Base-by-base conservation (phyloP, 1,139 yeast genomes). In the Scheffersomyces titani region DNA sequence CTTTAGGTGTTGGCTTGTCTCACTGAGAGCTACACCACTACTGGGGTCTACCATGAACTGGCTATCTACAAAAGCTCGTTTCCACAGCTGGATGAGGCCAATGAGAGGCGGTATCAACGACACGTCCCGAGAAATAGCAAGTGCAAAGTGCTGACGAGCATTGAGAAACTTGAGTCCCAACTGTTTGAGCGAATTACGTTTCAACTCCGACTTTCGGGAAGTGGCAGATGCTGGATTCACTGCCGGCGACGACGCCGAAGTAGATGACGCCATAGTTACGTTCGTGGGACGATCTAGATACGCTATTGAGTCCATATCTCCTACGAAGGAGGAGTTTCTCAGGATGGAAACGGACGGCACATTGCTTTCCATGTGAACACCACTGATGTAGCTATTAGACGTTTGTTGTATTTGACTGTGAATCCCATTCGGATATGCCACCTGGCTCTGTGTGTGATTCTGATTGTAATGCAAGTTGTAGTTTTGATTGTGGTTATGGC, bases 91-190 rank as follows among this genome's bases (percentile, higher is more conserved):
- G 62, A 81, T 73, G 53, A 87, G 74, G 44, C 90, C 90, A 21
- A 84, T 65, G 11, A 87, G 66, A 6, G 90, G 84, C 0, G 92
- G 92, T 1, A 87, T 69, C 16, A 89, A 77, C 1, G 96, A 89
- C 22, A 90, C 74, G 64, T 90, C 96, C 59, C 96, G 76, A 64
- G 92, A 87, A 24, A 84, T 73, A 0, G 94, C 90, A 59, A 92
- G 78, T 9, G 90, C 81, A 62, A 90, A 82, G 67, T 90, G 96
- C 64, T 90, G 93, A 59, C 87, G 79, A 1, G 96, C 91, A 62
- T 88, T 88, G 57, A 91, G 76, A 58, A 89, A 83, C 63, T 84
- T 85, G 55, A 88, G 75, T 0, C 93, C 93, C 49, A 88, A 71
- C 49, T 77, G 76, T 66, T 88, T 88, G 55, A 70, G 61, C 52